Conservation (phyloP, 805 yeast species). For the Diddensiella santjacobensis region DNA sequence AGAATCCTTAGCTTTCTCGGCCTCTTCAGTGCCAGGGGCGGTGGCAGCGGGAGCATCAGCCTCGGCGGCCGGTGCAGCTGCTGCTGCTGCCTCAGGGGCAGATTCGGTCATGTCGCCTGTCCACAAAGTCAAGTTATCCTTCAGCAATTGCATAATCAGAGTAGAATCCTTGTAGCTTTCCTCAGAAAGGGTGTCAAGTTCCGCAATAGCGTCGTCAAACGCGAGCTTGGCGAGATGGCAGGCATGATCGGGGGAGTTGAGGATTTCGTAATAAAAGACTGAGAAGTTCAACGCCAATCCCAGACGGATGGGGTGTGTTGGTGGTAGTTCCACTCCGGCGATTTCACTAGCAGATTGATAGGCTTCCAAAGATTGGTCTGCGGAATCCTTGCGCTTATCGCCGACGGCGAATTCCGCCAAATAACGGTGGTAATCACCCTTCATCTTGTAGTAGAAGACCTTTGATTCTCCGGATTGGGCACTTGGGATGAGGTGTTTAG, state of each 20-base stretch:
- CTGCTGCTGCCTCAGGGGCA: slow-evolving; percentile 24
- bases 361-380: slow-evolving; percentile 88
- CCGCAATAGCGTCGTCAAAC: slow-evolving; percentile 98
- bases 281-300: slow-evolving; percentile 98
- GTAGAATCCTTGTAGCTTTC: slow-evolving; percentile 98
- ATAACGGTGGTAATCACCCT: slow-evolving; percentile 99
- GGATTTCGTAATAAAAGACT: slow-evolving; percentile 96
- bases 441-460: slow-evolving; percentile 98
- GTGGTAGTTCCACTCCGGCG: slow-evolving; percentile 94
- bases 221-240: slow-evolving; percentile 99
- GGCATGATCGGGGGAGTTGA: slow-evolving; percentile 97
- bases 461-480: slow-evolving; percentile 97
- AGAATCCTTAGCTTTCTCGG: slow-evolving; percentile 12
- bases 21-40: slow-evolving; percentile 15
- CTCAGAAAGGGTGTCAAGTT: slow-evolving; percentile 94
- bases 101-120: slow-evolving; percentile 30
- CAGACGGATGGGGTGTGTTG: slow-evolving; percentile 97
- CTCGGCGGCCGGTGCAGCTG: slow-evolving; percentile 20
- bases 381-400: slow-evolving; percentile 89
- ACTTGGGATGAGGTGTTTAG: slow-evolving; percentile 85
- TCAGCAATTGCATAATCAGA: slow-evolving; percentile 95
- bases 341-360: slow-evolving; percentile 95
- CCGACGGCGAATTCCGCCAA: slow-evolving; percentile 93
- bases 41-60: slow-evolving; percentile 12
- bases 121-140: slow-evolving; percentile 98